These are phyloP conservation scores for Tetrahymena malaccensis DNA, from an alignment of 73 alveolate species.

Conservation along the genomic window DNA sequence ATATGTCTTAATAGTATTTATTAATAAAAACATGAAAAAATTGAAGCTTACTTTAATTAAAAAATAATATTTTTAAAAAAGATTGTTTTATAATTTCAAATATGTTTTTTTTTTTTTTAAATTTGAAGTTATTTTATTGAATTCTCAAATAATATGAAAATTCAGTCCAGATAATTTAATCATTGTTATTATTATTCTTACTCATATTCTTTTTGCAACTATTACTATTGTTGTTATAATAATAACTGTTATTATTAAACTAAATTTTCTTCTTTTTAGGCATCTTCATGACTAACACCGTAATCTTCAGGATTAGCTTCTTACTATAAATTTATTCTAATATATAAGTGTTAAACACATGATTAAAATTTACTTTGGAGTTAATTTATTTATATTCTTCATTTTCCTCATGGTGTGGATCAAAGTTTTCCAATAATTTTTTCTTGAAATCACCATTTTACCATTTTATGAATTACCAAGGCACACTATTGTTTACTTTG, in stretches of 20 bases:
- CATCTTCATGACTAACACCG: background rate
- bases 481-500: background rate
- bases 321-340: background rate
- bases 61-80: too few relatives aligned
- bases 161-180: too few relatives aligned
- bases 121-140: too few relatives aligned
- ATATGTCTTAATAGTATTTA: too few relatives aligned
- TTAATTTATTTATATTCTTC: background rate
- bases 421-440: background rate
- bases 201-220: background rate
- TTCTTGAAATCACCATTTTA: background rate
- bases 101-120: too few relatives aligned
- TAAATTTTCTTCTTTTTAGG: background rate
- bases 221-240: too few relatives aligned
- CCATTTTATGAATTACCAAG: background rate
- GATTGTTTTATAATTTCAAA: too few relatives aligned
- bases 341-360: background rate
- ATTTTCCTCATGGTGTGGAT: background rate
- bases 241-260: background rate
- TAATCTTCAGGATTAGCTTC: background rate
- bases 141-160: too few relatives aligned
- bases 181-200: too few relatives aligned
- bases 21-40: too few relatives aligned
- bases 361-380: background rate
- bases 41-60: too few relatives aligned